A percentile compares a stretch with the other conserved stretches of the same genome.
phyloP scores from a whole-genome alignment of 2,329 filamentous ascomycete genomes.

The Penicillium brevicompactum region DNA sequence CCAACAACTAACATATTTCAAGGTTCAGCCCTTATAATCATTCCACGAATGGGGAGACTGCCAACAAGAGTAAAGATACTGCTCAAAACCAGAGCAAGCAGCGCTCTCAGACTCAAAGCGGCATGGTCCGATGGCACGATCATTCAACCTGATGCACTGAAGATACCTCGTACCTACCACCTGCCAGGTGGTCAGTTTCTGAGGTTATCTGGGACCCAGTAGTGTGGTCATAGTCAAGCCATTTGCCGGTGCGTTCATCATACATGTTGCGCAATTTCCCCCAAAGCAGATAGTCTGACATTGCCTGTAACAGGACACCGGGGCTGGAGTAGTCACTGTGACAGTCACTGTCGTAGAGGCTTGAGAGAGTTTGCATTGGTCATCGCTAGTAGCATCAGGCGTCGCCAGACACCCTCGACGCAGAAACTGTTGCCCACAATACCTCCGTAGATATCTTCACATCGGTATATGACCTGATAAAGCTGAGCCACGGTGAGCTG shows the following conservation, averaged over 20 bases:
- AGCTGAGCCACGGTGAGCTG: conserved; percentile 8
- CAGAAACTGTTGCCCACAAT: conserved; percentile 16
- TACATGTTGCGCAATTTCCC: not conserved
- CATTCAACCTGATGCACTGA: not conserved
- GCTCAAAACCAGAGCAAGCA: too few relatives aligned
- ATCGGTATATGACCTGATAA: conserved; percentile 16
- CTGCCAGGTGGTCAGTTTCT: not conserved
- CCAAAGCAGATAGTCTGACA: not conserved
- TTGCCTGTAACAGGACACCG: not conserved
- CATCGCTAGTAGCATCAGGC: conserved; percentile 1
- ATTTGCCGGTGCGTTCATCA: not conserved
- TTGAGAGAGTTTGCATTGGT: conserved; percentile 10
- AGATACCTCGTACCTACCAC: not conserved
- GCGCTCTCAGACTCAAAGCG: too few relatives aligned
- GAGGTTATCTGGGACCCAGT: not conserved
- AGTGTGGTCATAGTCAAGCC: not conserved
- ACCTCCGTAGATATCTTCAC: conserved; percentile 14
- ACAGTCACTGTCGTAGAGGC: not conserved
- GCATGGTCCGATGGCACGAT: too few relatives aligned
- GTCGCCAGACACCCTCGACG: conserved; percentile 11
- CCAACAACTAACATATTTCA: too few relatives aligned
- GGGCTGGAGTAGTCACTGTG: not conserved
- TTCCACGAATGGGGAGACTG: too few relatives aligned
- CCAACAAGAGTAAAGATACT: too few relatives aligned
- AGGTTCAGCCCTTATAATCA: too few relatives aligned